These are phyloP conservation scores for Astrocystis sublimbata DNA, from an alignment of 495 filamentous ascomycete species.

Conservation along the genomic window DNA sequence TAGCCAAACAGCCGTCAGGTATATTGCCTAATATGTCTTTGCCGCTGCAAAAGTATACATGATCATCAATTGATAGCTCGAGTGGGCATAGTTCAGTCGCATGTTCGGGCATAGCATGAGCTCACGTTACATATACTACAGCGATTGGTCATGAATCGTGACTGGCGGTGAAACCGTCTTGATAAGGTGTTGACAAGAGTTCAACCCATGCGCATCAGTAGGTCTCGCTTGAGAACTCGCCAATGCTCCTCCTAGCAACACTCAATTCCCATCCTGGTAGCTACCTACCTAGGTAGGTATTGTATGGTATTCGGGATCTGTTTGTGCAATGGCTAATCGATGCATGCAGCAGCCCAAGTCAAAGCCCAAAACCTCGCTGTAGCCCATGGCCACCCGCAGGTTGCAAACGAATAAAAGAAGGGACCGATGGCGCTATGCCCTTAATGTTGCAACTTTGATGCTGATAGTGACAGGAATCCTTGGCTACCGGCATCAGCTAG, in stretches of 20 bases:
- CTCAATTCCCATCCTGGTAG: neutral
- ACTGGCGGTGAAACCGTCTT: conserved; percentile 6
- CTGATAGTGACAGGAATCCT: conserved; percentile 14
- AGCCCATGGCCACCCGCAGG: neutral
- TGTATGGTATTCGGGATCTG: no score
- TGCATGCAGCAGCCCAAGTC: neutral
- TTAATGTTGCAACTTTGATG: neutral
- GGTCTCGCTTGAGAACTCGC: neutral
- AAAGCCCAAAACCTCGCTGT: neutral
- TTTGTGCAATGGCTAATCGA: neutral
- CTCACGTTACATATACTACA: neutral
- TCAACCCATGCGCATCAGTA: neutral
- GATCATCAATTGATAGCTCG: neutral
- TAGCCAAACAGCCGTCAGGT: neutral
- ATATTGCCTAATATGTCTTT: neutral
- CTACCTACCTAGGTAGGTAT: no score
- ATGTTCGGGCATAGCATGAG: neutral
- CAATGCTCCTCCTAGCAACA: neutral
- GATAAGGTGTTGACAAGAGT: neutral
- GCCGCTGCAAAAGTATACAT: neutral
- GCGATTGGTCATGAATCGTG: neutral
- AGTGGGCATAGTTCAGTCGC: no score
- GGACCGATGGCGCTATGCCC: neutral
- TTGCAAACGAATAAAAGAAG: neutral
- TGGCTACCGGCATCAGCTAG: conserved; percentile 3